Evolutionary conservation across 2,329 filamentous ascomycete species (phyloP).

Genomic region (Hypoxylon sp.): DNA sequence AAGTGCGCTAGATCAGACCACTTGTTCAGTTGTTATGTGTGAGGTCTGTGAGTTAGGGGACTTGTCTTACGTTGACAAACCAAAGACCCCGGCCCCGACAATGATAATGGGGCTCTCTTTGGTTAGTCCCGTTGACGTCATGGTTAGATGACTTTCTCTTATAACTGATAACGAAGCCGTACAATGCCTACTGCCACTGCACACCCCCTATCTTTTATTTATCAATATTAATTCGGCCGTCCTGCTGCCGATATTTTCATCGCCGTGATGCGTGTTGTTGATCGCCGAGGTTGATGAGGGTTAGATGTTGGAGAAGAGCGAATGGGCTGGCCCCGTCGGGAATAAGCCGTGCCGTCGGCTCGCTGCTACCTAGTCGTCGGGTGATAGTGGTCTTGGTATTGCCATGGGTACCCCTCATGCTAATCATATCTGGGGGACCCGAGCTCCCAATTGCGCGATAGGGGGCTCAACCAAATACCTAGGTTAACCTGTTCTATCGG

Average conservation of each 20-base stretch:
- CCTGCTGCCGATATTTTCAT: neutral
- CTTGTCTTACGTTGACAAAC: conserved; percentile 50
- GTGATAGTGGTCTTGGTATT: conserved; percentile 1
- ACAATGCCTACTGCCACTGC: neutral
- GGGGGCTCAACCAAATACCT: conserved; percentile 15
- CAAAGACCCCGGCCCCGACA: conserved; percentile 55
- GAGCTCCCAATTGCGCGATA: conserved; percentile 14
- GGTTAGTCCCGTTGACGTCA: conserved; percentile 12
- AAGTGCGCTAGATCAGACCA: conserved; percentile 43
- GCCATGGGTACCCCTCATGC: conserved; percentile 22
- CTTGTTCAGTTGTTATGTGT: neutral
- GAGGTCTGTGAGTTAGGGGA: neutral
- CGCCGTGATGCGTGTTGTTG: neutral
- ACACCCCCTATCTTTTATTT: neutral
- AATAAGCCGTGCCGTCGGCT: conserved; percentile 3
- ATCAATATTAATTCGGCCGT: neutral
- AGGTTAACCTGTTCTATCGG: conserved; percentile 24
- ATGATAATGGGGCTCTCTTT: conserved; percentile 50
- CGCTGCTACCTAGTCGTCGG: conserved; percentile 5
- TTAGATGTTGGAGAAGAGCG: neutral
- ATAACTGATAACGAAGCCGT: neutral
- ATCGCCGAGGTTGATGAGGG: neutral
- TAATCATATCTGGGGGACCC: conserved; percentile 4
- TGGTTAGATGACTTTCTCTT: conserved; percentile 3
- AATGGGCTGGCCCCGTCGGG: neutral